These are phyloP conservation scores for Adansonia madagascariensis DNA, from an alignment of 441 rosid species.

Conservation along the genomic window DNA sequence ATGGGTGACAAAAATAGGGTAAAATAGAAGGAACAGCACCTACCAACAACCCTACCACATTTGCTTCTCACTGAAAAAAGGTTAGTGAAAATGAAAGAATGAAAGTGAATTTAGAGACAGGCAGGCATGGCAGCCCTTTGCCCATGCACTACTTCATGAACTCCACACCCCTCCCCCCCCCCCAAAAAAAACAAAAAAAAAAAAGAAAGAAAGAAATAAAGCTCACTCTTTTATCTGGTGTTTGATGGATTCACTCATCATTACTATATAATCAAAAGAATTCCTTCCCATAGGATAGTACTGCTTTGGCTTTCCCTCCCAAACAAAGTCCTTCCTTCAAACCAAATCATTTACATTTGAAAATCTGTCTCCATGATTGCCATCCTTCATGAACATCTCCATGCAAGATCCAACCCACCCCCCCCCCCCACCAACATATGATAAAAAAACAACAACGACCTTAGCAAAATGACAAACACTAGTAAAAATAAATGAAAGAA, in stretches of 20 bases:
- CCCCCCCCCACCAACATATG: neutral
- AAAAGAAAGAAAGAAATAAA: neutral
- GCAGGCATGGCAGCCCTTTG: conserved; percentile 14
- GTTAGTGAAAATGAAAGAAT: conserved; percentile 21
- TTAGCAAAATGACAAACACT: neutral
- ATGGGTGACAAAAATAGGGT: neutral
- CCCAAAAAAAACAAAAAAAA: neutral
- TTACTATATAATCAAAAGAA: conserved; percentile 47
- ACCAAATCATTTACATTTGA: conserved; percentile 58
- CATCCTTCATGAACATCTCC: conserved; percentile 41
- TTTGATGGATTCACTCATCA: conserved; percentile 52
- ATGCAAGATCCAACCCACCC: conserved; percentile 24
- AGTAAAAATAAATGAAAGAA: neutral
- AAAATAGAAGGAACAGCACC: neutral
- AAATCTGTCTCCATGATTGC: conserved; percentile 50
- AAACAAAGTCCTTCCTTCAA: conserved; percentile 34
- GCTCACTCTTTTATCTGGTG: neutral
- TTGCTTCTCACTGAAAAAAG: conserved; percentile 24
- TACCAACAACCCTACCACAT: conserved; percentile 6
- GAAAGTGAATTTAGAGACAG: conserved; percentile 15
- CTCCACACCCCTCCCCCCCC: too few relatives aligned
- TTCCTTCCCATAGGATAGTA: neutral
- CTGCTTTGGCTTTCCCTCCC: conserved; percentile 22
- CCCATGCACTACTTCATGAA: conserved; percentile 25
- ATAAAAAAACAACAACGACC: neutral